Conservation (phyloP, 108 stramenopile species). For the Nitzschia sp. region DNA sequence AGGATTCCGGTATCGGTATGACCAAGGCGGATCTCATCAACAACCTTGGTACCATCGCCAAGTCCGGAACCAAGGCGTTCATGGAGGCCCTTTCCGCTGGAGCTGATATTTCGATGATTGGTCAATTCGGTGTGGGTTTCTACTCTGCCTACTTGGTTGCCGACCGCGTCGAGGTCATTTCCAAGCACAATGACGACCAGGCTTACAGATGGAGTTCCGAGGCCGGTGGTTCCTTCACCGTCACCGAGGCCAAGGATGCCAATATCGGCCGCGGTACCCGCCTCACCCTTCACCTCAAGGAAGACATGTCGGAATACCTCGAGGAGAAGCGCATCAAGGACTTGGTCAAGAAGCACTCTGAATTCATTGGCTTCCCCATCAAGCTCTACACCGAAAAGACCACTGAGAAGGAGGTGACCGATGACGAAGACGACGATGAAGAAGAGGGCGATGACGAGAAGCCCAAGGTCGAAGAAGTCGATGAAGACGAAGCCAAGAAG, state of each 20-base stretch:
- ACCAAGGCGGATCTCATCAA: constrained; percentile 99
- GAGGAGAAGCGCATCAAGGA: constrained; percentile 99
- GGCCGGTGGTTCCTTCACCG: constrained; percentile 98
- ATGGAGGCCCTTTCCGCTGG: constrained; percentile 99
- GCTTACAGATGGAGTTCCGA: constrained; percentile 94
- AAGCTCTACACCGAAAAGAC: constrained; percentile 99
- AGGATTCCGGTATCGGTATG: constrained; percentile 99
- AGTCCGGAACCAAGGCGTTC: constrained; percentile 99
- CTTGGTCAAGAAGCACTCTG: constrained; percentile 99
- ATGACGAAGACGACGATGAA: constrained; percentile 97
- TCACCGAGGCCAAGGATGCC: constrained; percentile 77
- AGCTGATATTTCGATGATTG: constrained; percentile 99
- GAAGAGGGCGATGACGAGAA: constrained; percentile 93
- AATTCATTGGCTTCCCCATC: constrained; percentile 99
- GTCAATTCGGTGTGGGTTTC: constrained; percentile 99
- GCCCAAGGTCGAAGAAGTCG: constrained; percentile 96
- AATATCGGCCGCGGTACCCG: constrained; percentile 95
- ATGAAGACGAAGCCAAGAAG: constrained; percentile 96
- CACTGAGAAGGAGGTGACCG: constrained; percentile 99
- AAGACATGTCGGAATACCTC: constrained; percentile 99
- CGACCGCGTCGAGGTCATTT: constrained; percentile 96
- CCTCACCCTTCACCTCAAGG: constrained; percentile 98
- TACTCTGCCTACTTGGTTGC: constrained; percentile 99
- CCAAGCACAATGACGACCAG: constrained; percentile 97
- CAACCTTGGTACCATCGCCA: constrained; percentile 99